phyloP scores from a whole-genome alignment of 495 filamentous ascomycete species.

The Neurospora cerealis region DNA sequence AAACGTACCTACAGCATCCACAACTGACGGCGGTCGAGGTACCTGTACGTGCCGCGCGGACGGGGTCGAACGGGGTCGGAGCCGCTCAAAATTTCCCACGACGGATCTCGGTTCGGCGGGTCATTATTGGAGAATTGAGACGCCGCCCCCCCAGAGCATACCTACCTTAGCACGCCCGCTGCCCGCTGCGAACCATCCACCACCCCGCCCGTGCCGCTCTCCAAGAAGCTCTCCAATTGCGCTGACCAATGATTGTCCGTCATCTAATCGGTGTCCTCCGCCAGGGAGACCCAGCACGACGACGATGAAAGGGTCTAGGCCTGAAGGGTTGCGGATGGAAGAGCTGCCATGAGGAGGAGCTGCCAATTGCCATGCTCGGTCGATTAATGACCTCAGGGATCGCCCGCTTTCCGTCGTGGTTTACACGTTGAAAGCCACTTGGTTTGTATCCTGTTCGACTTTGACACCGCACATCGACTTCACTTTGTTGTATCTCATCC shows the following conservation, averaged over 20 bases:
- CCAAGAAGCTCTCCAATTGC: background rate
- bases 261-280: background rate
- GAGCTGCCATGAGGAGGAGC: background rate
- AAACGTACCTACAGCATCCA: background rate
- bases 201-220: background rate
- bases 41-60: background rate
- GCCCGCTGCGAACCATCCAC: background rate
- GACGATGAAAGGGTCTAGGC: background rate
- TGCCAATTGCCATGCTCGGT: background rate
- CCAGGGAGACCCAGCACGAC: background rate
- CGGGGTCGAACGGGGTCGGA: background rate
- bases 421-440: background rate
- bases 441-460: background rate
- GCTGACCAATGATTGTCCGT: background rate
- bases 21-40: background rate
- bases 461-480: background rate
- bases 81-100: background rate
- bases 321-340: background rate
- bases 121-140: background rate
- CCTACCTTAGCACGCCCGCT: background rate
- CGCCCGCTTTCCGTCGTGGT: background rate
- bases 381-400: background rate
- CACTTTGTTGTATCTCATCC: background rate
- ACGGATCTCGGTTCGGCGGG: background rate
- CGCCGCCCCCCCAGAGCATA: background rate